Conservation (phyloP, 1,139 yeast genomes). For the Hanseniaspora uvarum region DNA sequence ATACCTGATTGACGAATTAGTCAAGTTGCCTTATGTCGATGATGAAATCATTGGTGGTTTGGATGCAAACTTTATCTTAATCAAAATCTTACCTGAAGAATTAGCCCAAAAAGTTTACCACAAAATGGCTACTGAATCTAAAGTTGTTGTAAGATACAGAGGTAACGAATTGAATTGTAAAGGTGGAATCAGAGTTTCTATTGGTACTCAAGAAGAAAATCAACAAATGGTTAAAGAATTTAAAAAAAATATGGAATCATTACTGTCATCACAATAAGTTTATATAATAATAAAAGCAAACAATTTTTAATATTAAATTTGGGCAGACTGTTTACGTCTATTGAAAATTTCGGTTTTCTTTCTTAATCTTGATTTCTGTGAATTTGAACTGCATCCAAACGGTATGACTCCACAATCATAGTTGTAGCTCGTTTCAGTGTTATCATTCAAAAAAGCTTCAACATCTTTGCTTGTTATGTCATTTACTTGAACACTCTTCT, state of each 20-base stretch:
- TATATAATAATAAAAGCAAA: not conserved
- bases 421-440: not conserved
- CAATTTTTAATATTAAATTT: not conserved
- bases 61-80: conserved; percentile 73
- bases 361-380: not conserved
- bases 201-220: conserved; percentile 77
- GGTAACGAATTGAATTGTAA: conserved; percentile 81
- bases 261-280: conserved; percentile 19
- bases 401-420: not conserved
- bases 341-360: not conserved
- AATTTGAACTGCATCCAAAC: not conserved
- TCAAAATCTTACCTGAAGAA: conserved; percentile 52
- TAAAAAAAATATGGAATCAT: conserved; percentile 32
- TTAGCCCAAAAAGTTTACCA: conserved; percentile 59
- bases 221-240: conserved; percentile 45
- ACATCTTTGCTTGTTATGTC: not conserved
- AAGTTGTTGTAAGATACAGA: conserved; percentile 80
- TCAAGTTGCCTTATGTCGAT: conserved; percentile 48
- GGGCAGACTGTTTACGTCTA: not conserved
- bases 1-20: conserved; percentile 43
- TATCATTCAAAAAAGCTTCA: not conserved
- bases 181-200: conserved; percentile 77
- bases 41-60: conserved; percentile 70
- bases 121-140: conserved; percentile 56
- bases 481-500: not conserved